Conservation (phyloP, 2,329 filamentous ascomycete species). For the Spiromastix sp. region DNA sequence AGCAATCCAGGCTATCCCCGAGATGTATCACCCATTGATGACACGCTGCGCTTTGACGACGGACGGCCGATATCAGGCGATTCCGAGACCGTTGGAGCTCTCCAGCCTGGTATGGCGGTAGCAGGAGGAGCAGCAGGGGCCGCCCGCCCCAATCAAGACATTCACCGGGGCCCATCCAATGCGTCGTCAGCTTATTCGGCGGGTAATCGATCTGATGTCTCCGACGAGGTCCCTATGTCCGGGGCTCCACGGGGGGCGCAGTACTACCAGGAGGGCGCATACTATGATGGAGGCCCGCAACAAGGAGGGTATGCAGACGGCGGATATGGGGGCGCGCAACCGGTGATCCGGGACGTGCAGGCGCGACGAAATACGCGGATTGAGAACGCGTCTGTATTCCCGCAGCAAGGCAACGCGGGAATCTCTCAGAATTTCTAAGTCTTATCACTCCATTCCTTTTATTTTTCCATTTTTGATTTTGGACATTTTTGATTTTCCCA, state of each 20-base stretch:
- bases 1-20: constrained; percentile 44
- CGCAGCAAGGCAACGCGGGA: constrained; percentile 79
- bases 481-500: constrained; percentile 5
- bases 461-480: constrained; percentile 4
- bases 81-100: constrained; percentile 71
- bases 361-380: constrained; percentile 90
- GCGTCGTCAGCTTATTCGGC: constrained; percentile 93
- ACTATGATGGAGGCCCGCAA: constrained; percentile 39
- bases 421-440: constrained; percentile 91
- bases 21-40: constrained; percentile 53
- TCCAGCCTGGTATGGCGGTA: constrained; percentile 51
- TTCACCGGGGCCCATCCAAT: constrained; percentile 85
- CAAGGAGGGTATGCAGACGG: constrained; percentile 46
- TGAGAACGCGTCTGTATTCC: constrained; percentile 79
- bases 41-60: constrained; percentile 49
- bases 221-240: constrained; percentile 44
- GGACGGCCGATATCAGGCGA: constrained; percentile 51
- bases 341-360: constrained; percentile 85
- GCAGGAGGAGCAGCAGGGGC: too few relatives aligned
- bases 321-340: constrained; percentile 48
- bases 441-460: not conserved
- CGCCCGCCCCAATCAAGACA: constrained; percentile 56
- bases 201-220: constrained; percentile 59
- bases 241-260: constrained; percentile 35
- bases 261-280: constrained; percentile 46